A percentile compares a stretch with the other conserved stretches of the same genome.
Conservation (phyloP, 2,329 filamentous ascomycete genomes). For the Davidsoniella virescens region DNA sequence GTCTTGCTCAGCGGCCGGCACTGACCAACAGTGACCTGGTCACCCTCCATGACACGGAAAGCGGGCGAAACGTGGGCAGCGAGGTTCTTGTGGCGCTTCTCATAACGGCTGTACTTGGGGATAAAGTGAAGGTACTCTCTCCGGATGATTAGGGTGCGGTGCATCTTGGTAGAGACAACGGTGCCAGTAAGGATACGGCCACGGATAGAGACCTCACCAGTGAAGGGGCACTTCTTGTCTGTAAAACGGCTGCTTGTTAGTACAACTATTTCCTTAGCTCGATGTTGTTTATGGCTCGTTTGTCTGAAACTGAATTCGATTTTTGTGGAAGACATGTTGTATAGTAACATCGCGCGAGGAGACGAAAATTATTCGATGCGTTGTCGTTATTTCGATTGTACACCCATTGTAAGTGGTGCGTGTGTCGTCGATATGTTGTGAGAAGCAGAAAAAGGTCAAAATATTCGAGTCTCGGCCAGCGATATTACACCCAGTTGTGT, state of each 20-base stretch:
- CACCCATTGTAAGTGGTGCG: too few species aligned
- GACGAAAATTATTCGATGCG: too few species aligned
- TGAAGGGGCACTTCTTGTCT: conserved; percentile 99
- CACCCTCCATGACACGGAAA: conserved; percentile 99
- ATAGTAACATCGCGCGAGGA: too few species aligned
- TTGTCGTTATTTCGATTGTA: too few species aligned
- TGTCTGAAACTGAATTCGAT: too few species aligned
- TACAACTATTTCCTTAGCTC: not conserved
- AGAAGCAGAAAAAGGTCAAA: too few species aligned
- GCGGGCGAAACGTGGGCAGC: conserved; percentile 96
- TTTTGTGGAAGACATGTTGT: too few species aligned
- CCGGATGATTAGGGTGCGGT: conserved; percentile 98
- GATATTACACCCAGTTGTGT: too few species aligned
- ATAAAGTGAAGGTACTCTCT: conserved; percentile 99
- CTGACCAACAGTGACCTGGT: conserved; percentile 98
- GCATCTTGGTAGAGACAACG: conserved; percentile 99
- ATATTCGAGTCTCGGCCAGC: too few species aligned
- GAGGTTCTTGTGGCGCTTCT: conserved; percentile 99
- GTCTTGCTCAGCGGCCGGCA: conserved; percentile 99
- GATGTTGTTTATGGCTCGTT: not conserved
- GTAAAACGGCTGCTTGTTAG: conserved; percentile 15
- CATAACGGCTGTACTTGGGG: conserved; percentile 99
- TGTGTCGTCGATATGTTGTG: too few species aligned
- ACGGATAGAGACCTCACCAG: conserved; percentile 96
- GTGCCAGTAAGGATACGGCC: conserved; percentile 99